Base-by-base conservation (phyloP, 768 basidiomycete genomes). In the Mycena chlorophos region DNA sequence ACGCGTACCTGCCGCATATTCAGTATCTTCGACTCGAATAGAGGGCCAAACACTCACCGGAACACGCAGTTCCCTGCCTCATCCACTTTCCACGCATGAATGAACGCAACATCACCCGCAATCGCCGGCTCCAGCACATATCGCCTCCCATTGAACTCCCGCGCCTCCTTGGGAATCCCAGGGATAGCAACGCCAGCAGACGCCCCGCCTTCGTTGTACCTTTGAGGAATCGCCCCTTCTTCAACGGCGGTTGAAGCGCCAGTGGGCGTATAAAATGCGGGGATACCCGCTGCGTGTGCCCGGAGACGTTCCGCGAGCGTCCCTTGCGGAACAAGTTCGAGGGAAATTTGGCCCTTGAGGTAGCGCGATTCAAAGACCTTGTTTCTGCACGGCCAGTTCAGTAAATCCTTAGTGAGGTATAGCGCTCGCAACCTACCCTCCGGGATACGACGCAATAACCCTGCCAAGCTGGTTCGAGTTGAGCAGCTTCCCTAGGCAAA, bases 231-330 rank as follows among this genome's bases (percentile, higher is more conserved):
- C 3, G 79, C 70, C 1, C 92, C 92, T 45, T 84, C 74, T 69
- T 94, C 89, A 2, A 93, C 82, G 2, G 90, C 90, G 19, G 92
- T 94, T 20, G 81, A 82, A 6, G 91, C 90, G 16, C 94, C 94
- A 0, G 93, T 94, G 16, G 93, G 94, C 4, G 91, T 96, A 72
- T 78, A 95, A 77, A 97, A 94, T n/a, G 88, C 92, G 17, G 94
- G 93, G 56, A 94, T 92, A 49, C 94, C 94, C 12, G 91, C 89
- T 8, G 91, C 93, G 54, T 91, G 89, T 5, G 94, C 89, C 30
- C 93, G 87, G 57, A 94, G 78, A 55, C 93, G 87, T 66, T 94
- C 94, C 16, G 88, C 85, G 40, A 97, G 83, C 14, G 92, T 94
- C 10, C 93, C 94, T 72, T 97, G 94, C 3, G 94, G 94, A 25